Conservation (phyloP, 2,329 filamentous ascomycete genomes). For the Chaetomiaceae sp. region DNA sequence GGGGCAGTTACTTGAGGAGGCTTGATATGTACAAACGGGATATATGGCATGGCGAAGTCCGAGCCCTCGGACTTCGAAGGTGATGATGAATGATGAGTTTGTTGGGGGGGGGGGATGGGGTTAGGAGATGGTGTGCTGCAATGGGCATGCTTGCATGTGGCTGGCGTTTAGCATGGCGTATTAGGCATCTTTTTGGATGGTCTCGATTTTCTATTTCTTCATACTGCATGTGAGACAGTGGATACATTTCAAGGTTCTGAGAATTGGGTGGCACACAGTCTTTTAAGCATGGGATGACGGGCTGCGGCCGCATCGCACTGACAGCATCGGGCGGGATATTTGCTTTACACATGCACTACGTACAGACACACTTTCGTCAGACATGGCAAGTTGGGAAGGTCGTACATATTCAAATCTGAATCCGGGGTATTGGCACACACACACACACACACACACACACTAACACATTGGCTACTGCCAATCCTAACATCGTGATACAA, state of each 20-base stretch:
- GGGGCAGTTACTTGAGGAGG: slow-evolving; percentile 33
- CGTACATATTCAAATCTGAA: not conserved
- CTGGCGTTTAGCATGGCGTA: slow-evolving; percentile 36
- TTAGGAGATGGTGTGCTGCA: not conserved
- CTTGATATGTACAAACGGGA: no score
- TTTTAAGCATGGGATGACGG: not conserved
- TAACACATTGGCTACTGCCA: no score
- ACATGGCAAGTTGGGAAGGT: not conserved
- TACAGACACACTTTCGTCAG: not conserved
- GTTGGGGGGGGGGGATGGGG: not conserved
- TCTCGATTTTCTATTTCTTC: not conserved
- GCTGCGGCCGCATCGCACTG: not conserved
- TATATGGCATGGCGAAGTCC: no score
- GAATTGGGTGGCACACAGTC: not conserved
- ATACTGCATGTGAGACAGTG: no score
- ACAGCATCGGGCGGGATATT: not conserved
- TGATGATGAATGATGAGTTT: not conserved
- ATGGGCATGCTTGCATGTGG: not conserved
- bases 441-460: no score
- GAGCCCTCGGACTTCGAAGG: no score
- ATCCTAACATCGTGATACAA: not conserved
- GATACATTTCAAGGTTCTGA: no score
- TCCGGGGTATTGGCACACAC: no score
- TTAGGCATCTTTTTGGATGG: not conserved
- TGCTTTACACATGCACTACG: not conserved